Conservation (phyloP, 2,329 filamentous ascomycete species). For the Colletotrichum simmondsii region DNA sequence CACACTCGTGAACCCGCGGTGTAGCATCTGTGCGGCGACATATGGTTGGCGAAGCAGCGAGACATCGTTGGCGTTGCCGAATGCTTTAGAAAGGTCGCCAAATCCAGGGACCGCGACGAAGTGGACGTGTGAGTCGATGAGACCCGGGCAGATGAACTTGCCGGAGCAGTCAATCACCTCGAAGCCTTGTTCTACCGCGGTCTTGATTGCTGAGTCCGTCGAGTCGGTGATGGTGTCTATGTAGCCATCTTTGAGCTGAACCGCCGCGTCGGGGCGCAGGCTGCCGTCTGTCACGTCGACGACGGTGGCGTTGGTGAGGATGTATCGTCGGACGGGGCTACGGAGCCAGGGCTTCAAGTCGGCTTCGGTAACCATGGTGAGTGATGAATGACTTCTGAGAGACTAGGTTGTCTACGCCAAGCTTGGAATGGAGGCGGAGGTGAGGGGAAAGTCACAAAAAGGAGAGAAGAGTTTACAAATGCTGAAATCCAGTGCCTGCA, state of each 20-base stretch:
- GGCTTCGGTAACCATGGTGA: conserved; percentile 38
- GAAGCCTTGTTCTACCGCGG: conserved; percentile 37
- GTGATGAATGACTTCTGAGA: neutral
- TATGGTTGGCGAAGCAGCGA: conserved; percentile 60
- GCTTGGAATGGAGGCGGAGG: neutral
- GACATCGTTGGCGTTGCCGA: conserved; percentile 46
- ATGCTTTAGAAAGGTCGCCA: conserved; percentile 39
- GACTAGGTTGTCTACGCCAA: neutral
- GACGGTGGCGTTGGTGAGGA: conserved; percentile 56
- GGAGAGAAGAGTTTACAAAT: neutral
- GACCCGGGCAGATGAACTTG: conserved; percentile 41
- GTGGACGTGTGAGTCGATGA: conserved; percentile 45
- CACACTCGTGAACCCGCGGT: conserved; percentile 68
- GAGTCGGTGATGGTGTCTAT: conserved; percentile 42
- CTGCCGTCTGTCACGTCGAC: conserved; percentile 51
- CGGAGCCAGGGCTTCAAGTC: conserved; percentile 48
- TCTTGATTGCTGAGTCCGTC: neutral
- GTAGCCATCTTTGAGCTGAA: conserved; percentile 48
- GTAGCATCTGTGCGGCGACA: conserved; percentile 60
- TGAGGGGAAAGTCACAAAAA: neutral
- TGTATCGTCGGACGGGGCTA: conserved; percentile 42
- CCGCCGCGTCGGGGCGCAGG: conserved; percentile 41
- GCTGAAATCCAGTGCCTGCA: neutral
- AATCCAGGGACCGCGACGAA: conserved; percentile 43
- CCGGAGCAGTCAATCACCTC: conserved; percentile 39